Base-by-base conservation (phyloP, 495 filamentous ascomycete species). In the Massariosphaeria phaeospora region DNA sequence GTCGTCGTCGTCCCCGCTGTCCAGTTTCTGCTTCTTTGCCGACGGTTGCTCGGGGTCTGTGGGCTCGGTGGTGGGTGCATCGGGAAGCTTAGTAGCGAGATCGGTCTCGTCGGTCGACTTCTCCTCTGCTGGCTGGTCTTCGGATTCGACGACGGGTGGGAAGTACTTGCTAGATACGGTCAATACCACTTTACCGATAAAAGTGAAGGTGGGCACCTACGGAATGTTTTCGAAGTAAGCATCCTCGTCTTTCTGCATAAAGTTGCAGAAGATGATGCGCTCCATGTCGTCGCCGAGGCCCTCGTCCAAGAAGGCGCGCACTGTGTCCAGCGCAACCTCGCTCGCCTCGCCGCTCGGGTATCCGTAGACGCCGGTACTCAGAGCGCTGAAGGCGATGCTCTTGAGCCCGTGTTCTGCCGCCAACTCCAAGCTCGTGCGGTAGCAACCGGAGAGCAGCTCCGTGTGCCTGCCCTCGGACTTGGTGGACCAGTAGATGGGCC, bases 321-420 rank as follows among this genome's bases (percentile, higher is more conserved):
- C 84, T 10, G 87, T 81, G 29, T 75, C 70, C 46, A 85, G 68
- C 1, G 87, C 93, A 34, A 80, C 74, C 18, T 71, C 62, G 1
- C 89, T 88, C 12, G 91, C 93, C 26, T 82, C 74, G 2, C 63
- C 52, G 62, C 80, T 85, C 3, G 91, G 91, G 66, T 94, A 98
- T 6, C 89, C 89, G 66, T 95, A 97, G 0, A 95, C 66, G 1
- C 93, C 93, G 9, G 91, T 95, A 61, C 88, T 93, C 43, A 98
- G 70, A 29, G 81, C 83, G 21, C 79, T 77, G 63, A 98, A 97
- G 0, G 89, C 93, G 48, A 98, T 79, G 43, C 77, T 85, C 62
- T 75, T 79, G 59, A 84, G 76, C 0, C 73, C 71, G 48, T 84
- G 74, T 33, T 83, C 74, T 0, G 81, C 82, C 2, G 88, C 89